phyloP scores from a whole-genome alignment of 139 green algal species.

The Chlorella sp. region DNA sequence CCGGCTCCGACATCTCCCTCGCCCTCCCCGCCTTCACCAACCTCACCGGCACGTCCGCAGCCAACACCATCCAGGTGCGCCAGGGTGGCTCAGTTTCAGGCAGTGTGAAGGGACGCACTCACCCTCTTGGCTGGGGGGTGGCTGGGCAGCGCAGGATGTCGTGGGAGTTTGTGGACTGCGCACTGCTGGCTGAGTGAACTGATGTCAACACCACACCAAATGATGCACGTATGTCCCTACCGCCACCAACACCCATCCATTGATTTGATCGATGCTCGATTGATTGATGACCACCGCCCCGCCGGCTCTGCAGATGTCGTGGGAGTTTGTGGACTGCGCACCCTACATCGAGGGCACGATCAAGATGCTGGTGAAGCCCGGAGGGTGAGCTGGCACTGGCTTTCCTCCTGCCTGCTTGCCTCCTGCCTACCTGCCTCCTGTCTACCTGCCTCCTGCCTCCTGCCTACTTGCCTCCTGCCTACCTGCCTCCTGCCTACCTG shows the following conservation, averaged over 20 bases:
- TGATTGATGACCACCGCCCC: not conserved
- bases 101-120: not conserved
- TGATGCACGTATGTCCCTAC: too few relatives aligned
- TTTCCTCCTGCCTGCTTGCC: not conserved
- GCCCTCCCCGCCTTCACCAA: constrained; percentile 35
- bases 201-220: too few relatives aligned
- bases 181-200: too few relatives aligned
- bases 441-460: too few relatives aligned
- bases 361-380: constrained; percentile 52
- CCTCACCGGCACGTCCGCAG: constrained; percentile 29
- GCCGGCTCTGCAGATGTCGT: not conserved
- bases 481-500: too few relatives aligned
- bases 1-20: constrained; percentile 16
- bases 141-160: too few relatives aligned
- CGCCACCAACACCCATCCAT: not conserved
- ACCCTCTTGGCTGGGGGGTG: too few relatives aligned
- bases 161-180: too few relatives aligned
- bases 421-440: too few relatives aligned
- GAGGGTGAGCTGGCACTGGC: not conserved
- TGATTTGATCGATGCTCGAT: too few relatives aligned
- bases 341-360: constrained; percentile 43
- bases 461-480: too few relatives aligned
- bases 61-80: constrained; percentile 9
- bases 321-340: constrained; percentile 41
- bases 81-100: not conserved